A percentile compares a stretch with the other conserved stretches of the same genome.
Evolutionary conservation across 768 basidiomycete genomes (phyloP).

Genomic region (Pulveroboletus frians): DNA sequence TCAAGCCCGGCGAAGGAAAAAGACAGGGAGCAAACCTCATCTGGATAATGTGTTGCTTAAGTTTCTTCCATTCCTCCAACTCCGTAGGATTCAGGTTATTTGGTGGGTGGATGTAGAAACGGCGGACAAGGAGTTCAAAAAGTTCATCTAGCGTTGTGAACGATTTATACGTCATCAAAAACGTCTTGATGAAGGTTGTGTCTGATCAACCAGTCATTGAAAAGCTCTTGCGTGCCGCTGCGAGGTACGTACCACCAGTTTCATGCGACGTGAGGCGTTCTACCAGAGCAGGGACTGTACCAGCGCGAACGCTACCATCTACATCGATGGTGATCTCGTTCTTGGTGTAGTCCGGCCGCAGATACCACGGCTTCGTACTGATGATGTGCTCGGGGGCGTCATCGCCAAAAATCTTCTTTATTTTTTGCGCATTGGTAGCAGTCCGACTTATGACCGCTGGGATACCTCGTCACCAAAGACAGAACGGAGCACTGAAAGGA

Average conservation of each 20-base stretch:
- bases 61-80: slow-evolving; percentile 69
- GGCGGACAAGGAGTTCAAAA: slow-evolving; percentile 71
- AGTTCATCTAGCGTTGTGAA: slow-evolving; percentile 83
- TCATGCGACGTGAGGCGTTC: slow-evolving; percentile 91
- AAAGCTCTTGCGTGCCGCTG: background rate
- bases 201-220: slow-evolving; percentile 39
- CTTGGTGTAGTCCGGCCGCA: slow-evolving; percentile 73
- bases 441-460: slow-evolving; percentile 22
- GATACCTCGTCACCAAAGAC: slow-evolving; percentile 1
- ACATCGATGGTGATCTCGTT: slow-evolving; percentile 82
- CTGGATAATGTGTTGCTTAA: slow-evolving; percentile 85
- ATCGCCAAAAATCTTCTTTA: slow-evolving; percentile 64
- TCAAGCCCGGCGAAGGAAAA: background rate
- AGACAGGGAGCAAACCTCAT: slow-evolving; percentile 56
- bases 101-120: slow-evolving; percentile 78
- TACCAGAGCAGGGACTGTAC: slow-evolving; percentile 79
- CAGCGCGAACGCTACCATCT: slow-evolving; percentile 80
- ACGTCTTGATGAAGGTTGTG: slow-evolving; percentile 76
- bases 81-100: slow-evolving; percentile 57
- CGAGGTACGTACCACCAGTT: slow-evolving; percentile 58
- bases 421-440: slow-evolving; percentile 45
- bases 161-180: slow-evolving; percentile 94
- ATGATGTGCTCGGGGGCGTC: slow-evolving; percentile 45
- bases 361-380: slow-evolving; percentile 70
- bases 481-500: background rate